Evolutionary conservation across 805 yeast species (phyloP), one percentile per base, ranked within the genome.

Genomic region (Phaffomyces opuntiae): DNA sequence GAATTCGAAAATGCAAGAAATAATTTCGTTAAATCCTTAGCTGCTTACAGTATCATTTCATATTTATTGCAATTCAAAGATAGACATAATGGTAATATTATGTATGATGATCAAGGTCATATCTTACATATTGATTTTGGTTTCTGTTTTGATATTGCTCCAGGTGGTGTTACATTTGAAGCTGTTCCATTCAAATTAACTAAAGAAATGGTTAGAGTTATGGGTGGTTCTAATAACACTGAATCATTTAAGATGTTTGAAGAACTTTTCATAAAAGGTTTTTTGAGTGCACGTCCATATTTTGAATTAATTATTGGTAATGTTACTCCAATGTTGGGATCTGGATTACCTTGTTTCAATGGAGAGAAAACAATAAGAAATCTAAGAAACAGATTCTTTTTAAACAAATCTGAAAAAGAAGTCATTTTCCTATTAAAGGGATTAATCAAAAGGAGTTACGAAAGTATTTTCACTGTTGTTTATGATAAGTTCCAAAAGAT

Each of bases 121-220:
- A 79, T 95, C 50, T 69, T 95, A 51, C 99, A 93, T 65, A 87
- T 95, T 65, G 99, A 93, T 68, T 93, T 93, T 69, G 99, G 99
- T 4, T 93, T 93, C 74, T 90, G 96, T 58, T 95, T 93, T 63
- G 99, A 93, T 68, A 93, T 93, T 64, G 97, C 87, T 32, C 99
- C 99, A 9, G 99, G 99, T 53, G 99, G 99, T 33, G 97, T 93
- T 41, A 87, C 83, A 59, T 95, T 93, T 62, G 99, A 93, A 59
- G 96, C 88, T n/a, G 96, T 96, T 1, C 98, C 99, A 12, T 93
- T 93, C 73, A 93, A 93, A 62, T 75, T 93, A 53, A 93, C 99
- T 4, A 86, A 83, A 56, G 99, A 93, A 60, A 93, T 95, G 99
- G 85, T 93, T 6, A 77, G 80, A 61, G 97, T 93, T 1, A 80